phyloP scores from a whole-genome alignment of 805 yeast species.

The Candida berthetii region DNA sequence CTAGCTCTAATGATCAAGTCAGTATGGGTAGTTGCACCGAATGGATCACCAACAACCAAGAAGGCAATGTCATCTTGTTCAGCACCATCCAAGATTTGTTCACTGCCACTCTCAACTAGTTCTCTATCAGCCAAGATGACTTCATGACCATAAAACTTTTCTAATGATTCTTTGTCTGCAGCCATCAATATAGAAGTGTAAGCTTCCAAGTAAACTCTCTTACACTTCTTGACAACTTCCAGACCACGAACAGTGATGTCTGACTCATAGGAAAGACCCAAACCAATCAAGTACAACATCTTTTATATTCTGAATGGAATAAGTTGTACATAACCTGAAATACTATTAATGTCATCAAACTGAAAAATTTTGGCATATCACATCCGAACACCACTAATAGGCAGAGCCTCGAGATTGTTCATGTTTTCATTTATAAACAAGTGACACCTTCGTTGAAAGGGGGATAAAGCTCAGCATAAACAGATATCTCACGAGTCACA shows the following conservation, averaged over 20 bases:
- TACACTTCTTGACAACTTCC: conserved; percentile 75
- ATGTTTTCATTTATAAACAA: too few relatives aligned
- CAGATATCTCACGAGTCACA: too few relatives aligned
- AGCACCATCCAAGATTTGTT: conserved; percentile 72
- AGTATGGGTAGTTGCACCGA: conserved; percentile 97
- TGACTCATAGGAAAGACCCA: conserved; percentile 82
- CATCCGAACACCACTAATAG: not conserved
- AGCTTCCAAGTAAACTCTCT: conserved; percentile 91
- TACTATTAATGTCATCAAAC: too few relatives aligned
- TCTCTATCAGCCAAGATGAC: conserved; percentile 92
- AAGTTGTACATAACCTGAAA: too few relatives aligned
- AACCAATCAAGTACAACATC: conserved; percentile 88
- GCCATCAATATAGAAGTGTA: conserved; percentile 95
- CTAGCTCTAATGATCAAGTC: conserved; percentile 90
- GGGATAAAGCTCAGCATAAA: too few relatives aligned
- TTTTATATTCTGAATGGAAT: conserved; percentile 4
- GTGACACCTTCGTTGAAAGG: too few relatives aligned
- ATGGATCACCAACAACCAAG: conserved; percentile 94
- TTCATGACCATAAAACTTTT: conserved; percentile 78
- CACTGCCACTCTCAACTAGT: conserved; percentile 86
- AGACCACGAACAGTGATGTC: conserved; percentile 95
- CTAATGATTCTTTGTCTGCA: conserved; percentile 69
- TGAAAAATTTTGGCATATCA: not conserved
- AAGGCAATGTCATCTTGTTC: conserved; percentile 83
- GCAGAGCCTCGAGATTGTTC: too few relatives aligned